Percentiles rank a stretch among this genome's conserved stretches.
These are phyloP conservation scores for Globisporangium carolinianum DNA, from an alignment of 352 stramenopile species.

Conservation along the genomic window DNA sequence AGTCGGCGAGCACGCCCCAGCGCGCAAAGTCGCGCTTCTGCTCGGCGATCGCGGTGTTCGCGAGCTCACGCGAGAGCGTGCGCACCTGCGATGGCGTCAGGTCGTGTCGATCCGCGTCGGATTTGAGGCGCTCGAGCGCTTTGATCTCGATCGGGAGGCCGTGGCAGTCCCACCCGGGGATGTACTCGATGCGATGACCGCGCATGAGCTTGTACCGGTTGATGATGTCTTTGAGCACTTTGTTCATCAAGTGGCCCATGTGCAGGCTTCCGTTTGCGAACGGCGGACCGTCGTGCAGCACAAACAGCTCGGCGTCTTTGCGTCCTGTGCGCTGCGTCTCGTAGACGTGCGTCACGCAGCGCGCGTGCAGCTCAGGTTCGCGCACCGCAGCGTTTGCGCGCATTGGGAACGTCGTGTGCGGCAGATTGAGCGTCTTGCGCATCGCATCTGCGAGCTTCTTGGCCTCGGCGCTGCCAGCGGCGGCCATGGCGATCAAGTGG, in stretches of 20 bases:
- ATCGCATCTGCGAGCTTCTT: slow-evolving; percentile 67
- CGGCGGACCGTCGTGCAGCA: slow-evolving; percentile 97
- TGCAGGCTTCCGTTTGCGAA: slow-evolving; percentile 99
- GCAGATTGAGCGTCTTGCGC: slow-evolving; percentile 93
- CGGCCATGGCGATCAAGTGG: not conserved
- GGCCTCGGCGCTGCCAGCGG: slow-evolving; percentile 21
- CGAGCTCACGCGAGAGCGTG: slow-evolving; percentile 88
- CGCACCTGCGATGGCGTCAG: slow-evolving; percentile 91
- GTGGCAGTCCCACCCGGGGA: slow-evolving; percentile 99
- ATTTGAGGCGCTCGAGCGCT: slow-evolving; percentile 91
- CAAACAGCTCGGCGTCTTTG: slow-evolving; percentile 55
- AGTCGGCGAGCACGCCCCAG: slow-evolving; percentile 92
- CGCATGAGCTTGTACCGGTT: slow-evolving; percentile 93
- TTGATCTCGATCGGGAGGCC: slow-evolving; percentile 99
- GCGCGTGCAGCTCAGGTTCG: slow-evolving; percentile 63
- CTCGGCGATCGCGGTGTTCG: slow-evolving; percentile 88
- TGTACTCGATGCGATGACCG: slow-evolving; percentile 91
- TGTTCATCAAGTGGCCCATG: slow-evolving; percentile 94
- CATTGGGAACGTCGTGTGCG: slow-evolving; percentile 94
- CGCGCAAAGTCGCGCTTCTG: slow-evolving; percentile 92
- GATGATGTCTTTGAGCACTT: slow-evolving; percentile 97
- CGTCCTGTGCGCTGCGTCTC: slow-evolving; percentile 18
- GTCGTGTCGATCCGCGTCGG: slow-evolving; percentile 16
- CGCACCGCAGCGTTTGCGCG: slow-evolving; percentile 89
- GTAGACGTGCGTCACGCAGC: slow-evolving; percentile 65